A percentile compares a stretch with the other conserved stretches of the same genome.
Evolutionary conservation across 495 filamentous ascomycete species (phyloP).

Genomic region (Eremomyces bilateralis): DNA sequence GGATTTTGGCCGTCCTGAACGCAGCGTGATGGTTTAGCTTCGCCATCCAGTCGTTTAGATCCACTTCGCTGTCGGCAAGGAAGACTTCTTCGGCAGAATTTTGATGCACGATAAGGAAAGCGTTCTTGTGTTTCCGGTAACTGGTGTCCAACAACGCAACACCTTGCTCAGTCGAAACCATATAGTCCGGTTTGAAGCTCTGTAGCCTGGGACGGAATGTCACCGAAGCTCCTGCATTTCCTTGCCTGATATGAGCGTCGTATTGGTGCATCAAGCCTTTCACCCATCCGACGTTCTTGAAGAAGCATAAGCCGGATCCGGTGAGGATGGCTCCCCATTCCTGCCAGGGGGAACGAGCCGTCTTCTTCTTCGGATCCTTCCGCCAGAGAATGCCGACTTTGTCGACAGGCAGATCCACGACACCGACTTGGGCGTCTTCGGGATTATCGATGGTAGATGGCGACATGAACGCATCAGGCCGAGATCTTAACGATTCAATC

Average conservation of each 20-base stretch:
- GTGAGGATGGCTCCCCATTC: conserved; percentile 96
- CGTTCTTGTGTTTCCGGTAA: conserved; percentile 93
- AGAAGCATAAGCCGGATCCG: conserved; percentile 88
- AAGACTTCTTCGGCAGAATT: conserved; percentile 80
- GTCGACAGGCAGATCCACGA: conserved; percentile 92
- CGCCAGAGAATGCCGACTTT: conserved; percentile 94
- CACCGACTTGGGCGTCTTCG: conserved; percentile 68
- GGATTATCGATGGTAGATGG: conserved; percentile 67
- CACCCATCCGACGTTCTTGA: conserved; percentile 81
- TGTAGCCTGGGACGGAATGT: conserved; percentile 77
- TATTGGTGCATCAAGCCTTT: conserved; percentile 73
- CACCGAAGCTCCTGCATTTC: conserved; percentile 43
- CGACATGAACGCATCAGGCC: conserved; percentile 85
- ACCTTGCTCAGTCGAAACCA: conserved; percentile 80
- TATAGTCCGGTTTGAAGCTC: conserved; percentile 75
- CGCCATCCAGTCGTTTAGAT: conserved; percentile 93
- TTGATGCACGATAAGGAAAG: conserved; percentile 77
- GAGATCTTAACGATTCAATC: conserved; percentile 77
- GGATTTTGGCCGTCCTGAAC: conserved; percentile 78
- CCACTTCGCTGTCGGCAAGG: conserved; percentile 64
- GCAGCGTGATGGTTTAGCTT: conserved; percentile 93
- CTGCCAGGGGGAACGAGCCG: conserved; percentile 86
- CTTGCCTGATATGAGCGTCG: conserved; percentile 51
- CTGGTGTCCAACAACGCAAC: conserved; percentile 68
- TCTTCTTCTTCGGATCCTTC: conserved; percentile 87